These are phyloP conservation scores for Mimosa pudica DNA, from an alignment of 306 rosid species.

Conservation along the genomic window DNA sequence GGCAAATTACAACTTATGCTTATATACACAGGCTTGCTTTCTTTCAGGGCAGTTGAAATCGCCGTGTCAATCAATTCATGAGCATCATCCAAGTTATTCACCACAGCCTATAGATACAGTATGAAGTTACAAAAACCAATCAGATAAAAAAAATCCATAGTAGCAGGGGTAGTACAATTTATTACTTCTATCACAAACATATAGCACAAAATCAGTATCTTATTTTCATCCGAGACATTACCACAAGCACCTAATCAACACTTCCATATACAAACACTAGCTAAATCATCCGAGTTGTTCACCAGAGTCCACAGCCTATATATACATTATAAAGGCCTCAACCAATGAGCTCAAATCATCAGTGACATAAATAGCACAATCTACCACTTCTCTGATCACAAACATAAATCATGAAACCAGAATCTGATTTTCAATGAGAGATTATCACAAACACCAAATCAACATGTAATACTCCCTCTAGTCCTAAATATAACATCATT, in stretches of 20 bases:
- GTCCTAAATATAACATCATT: no score
- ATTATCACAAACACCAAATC: no score
- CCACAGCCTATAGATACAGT: conserved; percentile 64
- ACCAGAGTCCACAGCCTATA: no score
- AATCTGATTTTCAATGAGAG: no score
- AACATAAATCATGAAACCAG: no score
- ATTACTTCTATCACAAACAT: not conserved
- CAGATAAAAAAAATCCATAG: not conserved
- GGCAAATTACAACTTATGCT: conserved; percentile 84
- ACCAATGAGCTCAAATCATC: no score
- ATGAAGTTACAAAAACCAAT: conserved; percentile 28
- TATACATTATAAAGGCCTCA: no score
- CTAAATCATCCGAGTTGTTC: no score
- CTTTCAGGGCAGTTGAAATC: conserved; percentile 75
- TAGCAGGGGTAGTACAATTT: not conserved
- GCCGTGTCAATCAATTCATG: conserved; percentile 83
- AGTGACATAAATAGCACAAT: no score
- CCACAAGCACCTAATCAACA: not conserved
- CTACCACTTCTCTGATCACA: no score
- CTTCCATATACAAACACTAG: not conserved
- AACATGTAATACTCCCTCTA: no score
- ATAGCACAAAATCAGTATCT: not conserved
- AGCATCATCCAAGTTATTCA: conserved; percentile 76
- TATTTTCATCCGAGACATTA: not conserved
- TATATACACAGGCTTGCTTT: conserved; percentile 91